Evolutionary conservation across 495 filamentous ascomycete species (phyloP), one percentile per base, ranked within the genome.

Genomic region (Baudoinia panamericana): DNA sequence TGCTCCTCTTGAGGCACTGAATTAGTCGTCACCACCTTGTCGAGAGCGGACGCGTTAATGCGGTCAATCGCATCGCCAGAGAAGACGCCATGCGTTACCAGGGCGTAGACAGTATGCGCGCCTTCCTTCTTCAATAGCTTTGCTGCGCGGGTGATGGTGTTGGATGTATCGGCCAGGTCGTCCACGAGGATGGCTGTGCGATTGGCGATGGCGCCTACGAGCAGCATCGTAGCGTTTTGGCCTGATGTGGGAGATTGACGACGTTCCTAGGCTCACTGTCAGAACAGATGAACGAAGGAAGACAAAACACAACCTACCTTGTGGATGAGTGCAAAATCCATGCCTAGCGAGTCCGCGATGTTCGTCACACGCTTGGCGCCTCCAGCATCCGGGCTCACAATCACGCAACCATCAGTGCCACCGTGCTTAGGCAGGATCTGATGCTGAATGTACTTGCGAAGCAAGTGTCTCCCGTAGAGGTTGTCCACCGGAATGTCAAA

Each of bases 401-500:
- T 83, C 29, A 96, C 84, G 36, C 83, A 81, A 41, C 87, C 71
- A 60, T 81, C 80, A 61, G 76, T 84, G 52, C 86, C 80, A 15
- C 48, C 48, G 17, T 54, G 39, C 8, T 27, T n/a, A 3, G 51
- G 46, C 44, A 85, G 80, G 52, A 96, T 93, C 45, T 81, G 73
- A 40, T 80, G 76, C 61, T 81, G 73, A 48, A 97, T 94, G 61
- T 94, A 96, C 36, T 76, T 78, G 60, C 90, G 80, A 34, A 96
- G 69, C 29, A 94, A 66, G 30, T 85, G 81, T 39, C 85, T 71
- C 11, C 84, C 90, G 55, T 93, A 93, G 13, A 97, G 68, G 55
- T 97, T 97, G 56, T 97, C 90, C 36, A 96, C 92, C 1, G 87
- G 88, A 38, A 96, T 94, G 55, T 96, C 90, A 53, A 97, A 96